These are phyloP conservation scores for Eragrostis tef DNA, from an alignment of 202 grass and related monocot genomes.

Conservation along the genomic window DNA sequence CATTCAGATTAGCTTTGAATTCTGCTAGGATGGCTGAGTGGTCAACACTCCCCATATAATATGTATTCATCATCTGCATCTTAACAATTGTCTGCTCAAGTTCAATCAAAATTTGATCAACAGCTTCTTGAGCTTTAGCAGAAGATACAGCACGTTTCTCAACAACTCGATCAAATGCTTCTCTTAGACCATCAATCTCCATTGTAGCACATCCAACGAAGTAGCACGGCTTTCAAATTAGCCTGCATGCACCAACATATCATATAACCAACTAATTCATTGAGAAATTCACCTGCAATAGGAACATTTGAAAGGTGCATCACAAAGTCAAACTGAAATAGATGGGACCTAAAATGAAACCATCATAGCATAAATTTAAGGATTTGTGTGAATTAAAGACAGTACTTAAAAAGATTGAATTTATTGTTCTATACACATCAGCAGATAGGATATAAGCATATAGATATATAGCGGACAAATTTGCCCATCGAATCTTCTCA, in stretches of 20 bases:
- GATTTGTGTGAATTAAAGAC: background rate
- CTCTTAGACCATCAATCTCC: slow-evolving; percentile 76
- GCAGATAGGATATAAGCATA: slow-evolving; percentile 13
- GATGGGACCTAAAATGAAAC: slow-evolving; percentile 2
- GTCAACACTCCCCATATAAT: slow-evolving; percentile 49
- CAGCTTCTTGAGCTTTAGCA: slow-evolving; percentile 61
- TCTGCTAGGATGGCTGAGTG: slow-evolving; percentile 59
- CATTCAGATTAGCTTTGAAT: slow-evolving; percentile 65
- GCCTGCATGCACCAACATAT: slow-evolving; percentile 30
- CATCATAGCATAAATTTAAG: slow-evolving; percentile 6
- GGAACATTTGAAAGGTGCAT: slow-evolving; percentile 16
- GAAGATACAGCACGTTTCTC: slow-evolving; percentile 70
- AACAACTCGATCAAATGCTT: slow-evolving; percentile 77
- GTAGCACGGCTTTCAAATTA: slow-evolving; percentile 9
- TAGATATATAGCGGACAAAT: background rate
- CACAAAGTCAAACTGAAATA: background rate
- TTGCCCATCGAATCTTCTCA: background rate
- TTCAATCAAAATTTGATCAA: slow-evolving; percentile 69
- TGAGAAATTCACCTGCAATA: background rate
- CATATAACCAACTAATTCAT: slow-evolving; percentile 10
- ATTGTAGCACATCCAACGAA: slow-evolving; percentile 55
- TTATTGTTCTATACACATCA: background rate
- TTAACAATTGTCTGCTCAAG: slow-evolving; percentile 60
- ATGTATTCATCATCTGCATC: slow-evolving; percentile 70
- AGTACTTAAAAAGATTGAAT: background rate